Evolutionary conservation across 805 yeast species (phyloP).

Genomic region (Phaffomyces antillensis): DNA sequence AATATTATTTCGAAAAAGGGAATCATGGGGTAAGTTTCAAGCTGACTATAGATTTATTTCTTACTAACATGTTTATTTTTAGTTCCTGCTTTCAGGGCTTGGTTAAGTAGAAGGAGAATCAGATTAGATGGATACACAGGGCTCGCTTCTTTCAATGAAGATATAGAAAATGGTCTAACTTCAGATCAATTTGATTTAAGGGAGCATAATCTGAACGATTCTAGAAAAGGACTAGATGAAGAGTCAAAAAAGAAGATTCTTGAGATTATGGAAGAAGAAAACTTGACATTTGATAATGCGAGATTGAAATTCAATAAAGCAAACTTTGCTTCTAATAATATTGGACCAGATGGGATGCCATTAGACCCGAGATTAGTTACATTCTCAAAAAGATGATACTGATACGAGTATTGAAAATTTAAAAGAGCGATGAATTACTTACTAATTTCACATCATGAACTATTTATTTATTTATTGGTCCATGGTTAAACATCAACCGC

Average conservation of each 20-base stretch:
- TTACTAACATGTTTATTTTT: not conserved
- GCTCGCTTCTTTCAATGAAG: constrained; percentile 34
- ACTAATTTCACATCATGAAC: too few relatives aligned
- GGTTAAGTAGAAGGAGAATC: constrained; percentile 20
- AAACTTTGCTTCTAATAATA: constrained; percentile 41
- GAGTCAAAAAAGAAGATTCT: constrained; percentile 44
- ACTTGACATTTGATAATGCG: constrained; percentile 62
- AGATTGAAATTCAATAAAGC: constrained; percentile 43
- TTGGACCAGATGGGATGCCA: constrained; percentile 63
- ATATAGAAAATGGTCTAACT: constrained; percentile 49
- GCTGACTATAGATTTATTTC: not conserved
- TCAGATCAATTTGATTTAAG: constrained; percentile 52
- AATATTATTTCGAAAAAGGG: not conserved
- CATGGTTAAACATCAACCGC: not conserved
- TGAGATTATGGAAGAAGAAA: constrained; percentile 44
- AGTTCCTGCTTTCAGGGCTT: constrained; percentile 18
- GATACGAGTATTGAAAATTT: too few relatives aligned
- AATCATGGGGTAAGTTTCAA: not conserved
- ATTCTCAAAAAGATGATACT: constrained; percentile 8
- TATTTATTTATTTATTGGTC: not conserved
- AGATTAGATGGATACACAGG: constrained; percentile 21
- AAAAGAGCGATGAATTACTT: too few relatives aligned
- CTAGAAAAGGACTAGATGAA: constrained; percentile 56
- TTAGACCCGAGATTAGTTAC: constrained; percentile 58
- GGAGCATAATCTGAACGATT: constrained; percentile 41